Percentiles rank a stretch among this genome's conserved stretches.
Conservation (phyloP, 2,329 filamentous ascomycete genomes). For the Claviceps paspali region DNA sequence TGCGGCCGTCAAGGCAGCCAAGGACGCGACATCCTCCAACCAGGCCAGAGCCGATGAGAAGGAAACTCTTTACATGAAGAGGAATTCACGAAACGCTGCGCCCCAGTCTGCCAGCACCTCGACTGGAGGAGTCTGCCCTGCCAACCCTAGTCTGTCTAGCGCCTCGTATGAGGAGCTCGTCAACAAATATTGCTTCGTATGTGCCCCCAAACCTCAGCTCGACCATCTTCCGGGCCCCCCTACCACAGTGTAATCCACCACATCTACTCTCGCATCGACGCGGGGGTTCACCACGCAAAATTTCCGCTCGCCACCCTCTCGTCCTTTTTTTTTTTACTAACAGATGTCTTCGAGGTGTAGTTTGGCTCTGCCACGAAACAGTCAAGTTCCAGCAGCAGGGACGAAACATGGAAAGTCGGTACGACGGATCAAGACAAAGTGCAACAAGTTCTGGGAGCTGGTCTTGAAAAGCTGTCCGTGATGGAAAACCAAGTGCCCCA, state of each 20-base stretch:
- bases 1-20: conserved; percentile 64
- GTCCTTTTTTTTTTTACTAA: conserved; percentile 25
- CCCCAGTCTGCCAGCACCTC: conserved; percentile 4
- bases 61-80: conserved; percentile 43
- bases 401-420: conserved; percentile 28
- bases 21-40: conserved; percentile 34
- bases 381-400: conserved; percentile 33
- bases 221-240: conserved; percentile 10
- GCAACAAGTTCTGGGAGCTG: not conserved
- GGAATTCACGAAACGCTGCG: conserved; percentile 20
- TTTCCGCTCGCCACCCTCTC: no score
- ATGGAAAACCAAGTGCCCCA: not conserved
- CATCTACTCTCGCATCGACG: no score
- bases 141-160: conserved; percentile 47
- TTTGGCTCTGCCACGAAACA: conserved; percentile 42
- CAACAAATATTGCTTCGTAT: conserved; percentile 99
- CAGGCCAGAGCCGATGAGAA: conserved; percentile 30
- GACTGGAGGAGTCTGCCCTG: conserved; percentile 13
- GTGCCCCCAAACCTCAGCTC: conserved; percentile 38
- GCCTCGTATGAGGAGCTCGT: conserved; percentile 92
- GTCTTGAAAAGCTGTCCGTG: not conserved
- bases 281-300: no score
- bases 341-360: conserved; percentile 21
- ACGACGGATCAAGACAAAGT: conserved; percentile 18
- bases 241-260: conserved; percentile 6